A percentile compares a stretch with the other conserved stretches of the same genome.
These are phyloP conservation scores for Trypanosoma brucei DNA, from an alignment of 208 protist genomes.

Conservation along the genomic window DNA sequence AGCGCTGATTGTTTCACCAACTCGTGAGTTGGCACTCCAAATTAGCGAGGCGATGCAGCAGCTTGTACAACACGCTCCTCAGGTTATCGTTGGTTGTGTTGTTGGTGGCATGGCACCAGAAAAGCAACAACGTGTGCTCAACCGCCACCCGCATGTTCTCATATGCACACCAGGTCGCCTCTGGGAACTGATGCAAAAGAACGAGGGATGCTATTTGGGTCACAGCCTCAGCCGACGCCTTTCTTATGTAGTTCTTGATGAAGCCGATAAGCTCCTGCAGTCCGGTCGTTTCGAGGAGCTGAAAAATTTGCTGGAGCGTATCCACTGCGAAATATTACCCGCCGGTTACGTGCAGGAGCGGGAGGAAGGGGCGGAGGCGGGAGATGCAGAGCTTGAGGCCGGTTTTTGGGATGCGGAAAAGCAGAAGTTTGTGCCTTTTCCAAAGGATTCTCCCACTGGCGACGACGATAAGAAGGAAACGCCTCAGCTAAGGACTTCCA, in stretches of 20 bases:
- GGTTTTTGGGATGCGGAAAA: conserved; percentile 69
- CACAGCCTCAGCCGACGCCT: conserved; percentile 94
- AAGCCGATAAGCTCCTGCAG: conserved; percentile 98
- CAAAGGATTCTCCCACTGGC: conserved; percentile 24
- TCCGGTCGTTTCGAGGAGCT: conserved; percentile 95
- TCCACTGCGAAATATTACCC: conserved; percentile 90
- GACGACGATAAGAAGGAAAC: conserved; percentile 1
- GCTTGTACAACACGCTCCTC: conserved; percentile 50
- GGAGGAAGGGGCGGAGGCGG: conserved; percentile 63
- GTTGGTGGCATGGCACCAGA: conserved; percentile 87
- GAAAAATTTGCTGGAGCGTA: conserved; percentile 94
- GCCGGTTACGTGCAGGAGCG: conserved; percentile 73
- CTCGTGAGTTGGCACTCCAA: conserved; percentile 97
- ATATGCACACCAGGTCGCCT: conserved; percentile 91
- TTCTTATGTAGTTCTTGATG: conserved; percentile 96
- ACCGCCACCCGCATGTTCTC: conserved; percentile 85
- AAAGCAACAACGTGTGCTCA: conserved; percentile 88
- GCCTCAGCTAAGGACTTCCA: conserved; percentile 5
- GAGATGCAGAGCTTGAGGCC: conserved; percentile 40
- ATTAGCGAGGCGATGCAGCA: conserved; percentile 82
- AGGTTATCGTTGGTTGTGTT: conserved; percentile 69
- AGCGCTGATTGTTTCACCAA: conserved; percentile 96
- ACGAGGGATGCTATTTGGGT: conserved; percentile 88
- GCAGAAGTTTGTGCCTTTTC: conserved; percentile 66
- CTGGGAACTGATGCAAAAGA: conserved; percentile 84